Conservation (phyloP, 306 rosid species). For the Cicer yamashitae region DNA sequence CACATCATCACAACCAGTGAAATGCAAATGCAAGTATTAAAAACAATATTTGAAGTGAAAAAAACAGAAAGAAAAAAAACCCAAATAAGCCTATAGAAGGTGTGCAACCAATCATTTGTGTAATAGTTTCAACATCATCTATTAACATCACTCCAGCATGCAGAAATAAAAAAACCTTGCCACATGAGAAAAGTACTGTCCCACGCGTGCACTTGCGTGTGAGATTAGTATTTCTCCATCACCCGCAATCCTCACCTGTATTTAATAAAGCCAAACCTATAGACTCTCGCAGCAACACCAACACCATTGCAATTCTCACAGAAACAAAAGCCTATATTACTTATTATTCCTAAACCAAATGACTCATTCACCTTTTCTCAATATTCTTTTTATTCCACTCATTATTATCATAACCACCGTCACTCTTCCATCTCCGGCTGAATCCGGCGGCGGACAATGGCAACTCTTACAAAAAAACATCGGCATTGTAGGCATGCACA, state of each 20-base stretch:
- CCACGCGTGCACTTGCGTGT: slow-evolving; percentile 42
- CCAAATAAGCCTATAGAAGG: neutral
- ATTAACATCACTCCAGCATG: no score
- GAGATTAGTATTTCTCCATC: neutral
- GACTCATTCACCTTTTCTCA: neutral
- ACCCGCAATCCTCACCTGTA: neutral
- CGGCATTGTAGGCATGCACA: slow-evolving; percentile 97
- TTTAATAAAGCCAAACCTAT: slow-evolving; percentile 23
- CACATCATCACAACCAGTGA: no score
- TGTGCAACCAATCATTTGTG: neutral
- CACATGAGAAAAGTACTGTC: neutral
- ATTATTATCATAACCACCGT: neutral
- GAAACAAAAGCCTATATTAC: neutral
- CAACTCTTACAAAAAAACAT: slow-evolving; percentile 58
- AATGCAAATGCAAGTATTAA: no score
- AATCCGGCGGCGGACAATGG: slow-evolving; percentile 59
- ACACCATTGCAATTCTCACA: neutral
- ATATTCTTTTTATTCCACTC: neutral
- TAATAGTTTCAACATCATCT: neutral
- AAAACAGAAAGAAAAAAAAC: no score
- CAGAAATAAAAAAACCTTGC: neutral
- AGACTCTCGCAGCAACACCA: neutral
- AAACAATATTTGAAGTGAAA: no score
- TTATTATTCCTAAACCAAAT: slow-evolving; percentile 22
- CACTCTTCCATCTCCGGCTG: neutral